These are phyloP conservation scores for Globisporangium cylindrosporum DNA, from an alignment of 352 stramenopile species.

Conservation along the genomic window DNA sequence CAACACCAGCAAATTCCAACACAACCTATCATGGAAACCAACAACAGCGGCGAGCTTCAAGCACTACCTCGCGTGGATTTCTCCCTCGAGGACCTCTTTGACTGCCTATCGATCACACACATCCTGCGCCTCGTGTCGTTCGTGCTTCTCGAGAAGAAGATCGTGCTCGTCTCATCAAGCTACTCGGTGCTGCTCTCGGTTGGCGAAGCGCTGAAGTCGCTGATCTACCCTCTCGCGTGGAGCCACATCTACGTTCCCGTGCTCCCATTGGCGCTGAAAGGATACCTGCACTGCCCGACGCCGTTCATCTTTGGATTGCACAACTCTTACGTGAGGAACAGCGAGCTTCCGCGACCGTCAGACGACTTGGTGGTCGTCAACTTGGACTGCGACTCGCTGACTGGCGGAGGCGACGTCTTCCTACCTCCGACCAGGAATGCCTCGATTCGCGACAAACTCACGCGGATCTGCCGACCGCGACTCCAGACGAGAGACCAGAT, in stretches of 20 bases:
- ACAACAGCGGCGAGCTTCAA: not conserved
- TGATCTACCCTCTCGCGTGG: conserved; percentile 69
- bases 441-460: conserved; percentile 41
- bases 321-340: conserved; percentile 45
- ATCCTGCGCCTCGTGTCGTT: conserved; percentile 62
- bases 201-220: conserved; percentile 41
- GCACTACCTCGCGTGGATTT: conserved; percentile 29
- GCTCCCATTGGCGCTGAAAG: conserved; percentile 55
- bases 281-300: conserved; percentile 70
- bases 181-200: conserved; percentile 64
- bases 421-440: conserved; percentile 36
- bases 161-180: conserved; percentile 67
- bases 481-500: conserved; percentile 38
- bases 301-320: conserved; percentile 80
- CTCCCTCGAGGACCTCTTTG: conserved; percentile 47
- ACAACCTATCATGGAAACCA: not conserved
- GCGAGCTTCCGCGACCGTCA: conserved; percentile 43
- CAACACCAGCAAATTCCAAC: not conserved
- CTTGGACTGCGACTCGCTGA: conserved; percentile 50
- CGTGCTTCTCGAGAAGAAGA: conserved; percentile 64
- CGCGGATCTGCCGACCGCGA: conserved; percentile 32
- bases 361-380: conserved; percentile 58
- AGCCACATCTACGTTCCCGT: conserved; percentile 79
- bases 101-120: conserved; percentile 54
- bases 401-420: conserved; percentile 39